Evolutionary conservation across 2,329 filamentous ascomycete genomes (phyloP).

Genomic region (Phaeoacremonium minimum): DNA sequence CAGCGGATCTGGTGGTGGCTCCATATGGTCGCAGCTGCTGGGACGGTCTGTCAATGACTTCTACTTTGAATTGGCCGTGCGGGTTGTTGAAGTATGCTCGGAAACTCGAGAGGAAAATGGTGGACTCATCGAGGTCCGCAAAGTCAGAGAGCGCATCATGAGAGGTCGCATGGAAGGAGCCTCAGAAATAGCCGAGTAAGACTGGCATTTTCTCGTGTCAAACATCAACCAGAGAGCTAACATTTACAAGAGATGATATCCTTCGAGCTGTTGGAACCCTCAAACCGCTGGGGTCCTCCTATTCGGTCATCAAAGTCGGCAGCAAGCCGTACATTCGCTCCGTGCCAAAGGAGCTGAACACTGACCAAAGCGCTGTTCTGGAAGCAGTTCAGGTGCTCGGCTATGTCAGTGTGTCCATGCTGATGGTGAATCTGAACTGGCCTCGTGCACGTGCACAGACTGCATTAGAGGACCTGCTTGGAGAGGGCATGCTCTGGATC

Average conservation of each 20-base stretch:
- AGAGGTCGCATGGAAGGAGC: conserved; percentile 71
- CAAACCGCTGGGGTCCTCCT: conserved; percentile 81
- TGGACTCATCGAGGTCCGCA: conserved; percentile 78
- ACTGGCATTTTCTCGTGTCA: conserved; percentile 3
- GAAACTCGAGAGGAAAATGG: conserved; percentile 87
- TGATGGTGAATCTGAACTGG: conserved; percentile 84
- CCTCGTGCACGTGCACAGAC: conserved; percentile 79
- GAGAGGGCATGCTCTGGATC: conserved; percentile 89
- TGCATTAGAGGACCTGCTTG: conserved; percentile 83
- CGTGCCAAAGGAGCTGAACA: conserved; percentile 91
- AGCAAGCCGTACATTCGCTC: conserved; percentile 84
- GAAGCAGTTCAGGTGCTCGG: conserved; percentile 88
- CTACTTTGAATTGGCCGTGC: conserved; percentile 95
- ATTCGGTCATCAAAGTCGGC: conserved; percentile 79
- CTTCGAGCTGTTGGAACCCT: conserved; percentile 84
- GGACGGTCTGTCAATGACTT: conserved; percentile 95
- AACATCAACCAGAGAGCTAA: not conserved
- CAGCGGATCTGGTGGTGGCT: conserved; percentile 47
- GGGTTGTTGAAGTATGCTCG: conserved; percentile 88
- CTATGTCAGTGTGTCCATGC: conserved; percentile 84
- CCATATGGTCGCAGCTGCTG: conserved; percentile 88
- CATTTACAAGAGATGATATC: conserved; percentile 68
- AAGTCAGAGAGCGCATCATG: conserved; percentile 73
- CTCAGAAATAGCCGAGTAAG: conserved; percentile 73
- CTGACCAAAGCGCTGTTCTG: conserved; percentile 85